Percentiles rank a stretch among this genome's conserved stretches.
These are phyloP conservation scores for Huntiella abstrusa DNA, from an alignment of 2,329 filamentous ascomycete genomes.

Conservation along the genomic window DNA sequence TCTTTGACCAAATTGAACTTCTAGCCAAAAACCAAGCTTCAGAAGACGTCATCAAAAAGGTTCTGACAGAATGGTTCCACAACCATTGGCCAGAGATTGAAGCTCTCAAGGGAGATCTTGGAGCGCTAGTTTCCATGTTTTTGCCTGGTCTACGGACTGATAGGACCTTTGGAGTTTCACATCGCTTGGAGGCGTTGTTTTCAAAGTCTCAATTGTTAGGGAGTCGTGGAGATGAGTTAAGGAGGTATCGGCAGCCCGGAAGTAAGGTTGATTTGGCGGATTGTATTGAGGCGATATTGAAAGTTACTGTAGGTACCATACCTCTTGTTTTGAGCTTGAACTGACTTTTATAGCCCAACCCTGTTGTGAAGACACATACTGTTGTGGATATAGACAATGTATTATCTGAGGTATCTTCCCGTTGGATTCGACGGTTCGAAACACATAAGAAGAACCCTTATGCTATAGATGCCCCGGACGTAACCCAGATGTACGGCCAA, in stretches of 20 bases:
- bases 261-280: slow-evolving; percentile 47
- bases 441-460: slow-evolving; percentile 52
- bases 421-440: slow-evolving; percentile 45
- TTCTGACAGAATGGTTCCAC: no score
- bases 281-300: slow-evolving; percentile 48
- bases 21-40: no score
- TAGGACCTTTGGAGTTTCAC: slow-evolving; percentile 55
- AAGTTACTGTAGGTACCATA: slow-evolving; percentile 30
- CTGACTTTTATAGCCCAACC: not conserved
- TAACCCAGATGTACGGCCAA: not conserved
- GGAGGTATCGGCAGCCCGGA: slow-evolving; percentile 39
- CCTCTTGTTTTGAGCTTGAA: not conserved
- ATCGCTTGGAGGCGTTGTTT: slow-evolving; percentile 47
- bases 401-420: slow-evolving; percentile 55
- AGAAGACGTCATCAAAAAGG: no score
- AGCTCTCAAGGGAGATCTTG: not conserved
- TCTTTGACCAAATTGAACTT: no score
- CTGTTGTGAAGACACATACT: not conserved
- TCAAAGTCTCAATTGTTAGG: slow-evolving; percentile 48
- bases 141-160: slow-evolving; percentile 61
- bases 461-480: slow-evolving; percentile 32
- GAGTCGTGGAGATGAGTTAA: slow-evolving; percentile 41
- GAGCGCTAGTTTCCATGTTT: slow-evolving; percentile 49
- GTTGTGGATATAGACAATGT: slow-evolving; percentile 17
- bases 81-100: no score